phyloP scores from a whole-genome alignment of 495 filamentous ascomycete species.

The Hypoxylon crocopeplum region DNA sequence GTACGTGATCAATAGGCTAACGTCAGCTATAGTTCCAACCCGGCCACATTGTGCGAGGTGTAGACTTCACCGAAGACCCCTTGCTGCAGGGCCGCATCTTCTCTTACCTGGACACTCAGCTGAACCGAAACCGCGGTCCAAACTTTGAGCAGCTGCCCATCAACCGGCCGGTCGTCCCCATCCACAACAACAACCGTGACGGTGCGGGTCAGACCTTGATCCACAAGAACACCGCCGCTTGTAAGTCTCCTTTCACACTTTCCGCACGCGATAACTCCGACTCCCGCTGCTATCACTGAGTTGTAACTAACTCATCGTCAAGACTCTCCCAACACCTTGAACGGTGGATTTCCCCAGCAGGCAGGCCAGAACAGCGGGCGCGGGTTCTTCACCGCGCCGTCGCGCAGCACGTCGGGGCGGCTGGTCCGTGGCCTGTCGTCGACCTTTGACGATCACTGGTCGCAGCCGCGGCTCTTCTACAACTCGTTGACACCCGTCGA shows the following conservation, averaged over 20 bases:
- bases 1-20: neutral
- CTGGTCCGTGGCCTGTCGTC: slow-evolving; percentile 66
- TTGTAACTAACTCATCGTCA: slow-evolving; percentile 1
- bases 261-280: neutral
- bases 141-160: slow-evolving; percentile 82
- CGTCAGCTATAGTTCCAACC: slow-evolving; percentile 54
- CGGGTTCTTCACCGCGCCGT: slow-evolving; percentile 77
- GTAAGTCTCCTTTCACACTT: slow-evolving; percentile 26
- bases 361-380: slow-evolving; percentile 73
- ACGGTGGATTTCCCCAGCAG: slow-evolving; percentile 68
- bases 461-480: slow-evolving; percentile 77
- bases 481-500: slow-evolving; percentile 75
- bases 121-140: slow-evolving; percentile 73
- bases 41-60: slow-evolving; percentile 69
- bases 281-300: too few species aligned
- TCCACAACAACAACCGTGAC: slow-evolving; percentile 81
- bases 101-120: slow-evolving; percentile 77
- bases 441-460: slow-evolving; percentile 78
- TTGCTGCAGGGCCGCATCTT: slow-evolving; percentile 76
- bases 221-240: slow-evolving; percentile 58
- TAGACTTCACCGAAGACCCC: slow-evolving; percentile 78
- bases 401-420: slow-evolving; percentile 57
- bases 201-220: slow-evolving; percentile 63
- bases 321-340: slow-evolving; percentile 72
- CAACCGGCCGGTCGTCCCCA: slow-evolving; percentile 66